Evolutionary conservation across 2,329 filamentous ascomycete genomes (phyloP), one percentile per base, ranked within the genome.

Genomic region (Chrysoporthe austroafricana): DNA sequence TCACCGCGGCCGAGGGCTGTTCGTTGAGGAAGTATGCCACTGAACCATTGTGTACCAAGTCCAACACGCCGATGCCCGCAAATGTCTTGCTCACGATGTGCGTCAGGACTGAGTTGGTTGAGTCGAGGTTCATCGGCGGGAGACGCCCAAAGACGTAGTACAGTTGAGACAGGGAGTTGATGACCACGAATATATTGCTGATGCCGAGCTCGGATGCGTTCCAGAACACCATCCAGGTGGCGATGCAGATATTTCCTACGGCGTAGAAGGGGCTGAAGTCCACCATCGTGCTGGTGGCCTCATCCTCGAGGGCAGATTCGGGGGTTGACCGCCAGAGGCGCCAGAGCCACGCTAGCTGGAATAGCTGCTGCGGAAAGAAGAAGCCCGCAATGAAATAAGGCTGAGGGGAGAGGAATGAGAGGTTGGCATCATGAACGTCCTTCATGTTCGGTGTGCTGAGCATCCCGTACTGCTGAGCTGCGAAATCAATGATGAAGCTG

Each of bases 181-280:
- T 76, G 26, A 83, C 74, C 54, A 88, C 86, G 71, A 88, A 88
- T 43, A 85, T 70, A 71, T 88, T 86, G 36, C 83, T 78, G 0
- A 80, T 80, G 65, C 82, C 80, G 5, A 89, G 79, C 32, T 81
- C 73, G 3, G 81, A 80, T 1, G 79, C 71, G 71, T 88, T 88
- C 86, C 86, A 89, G 78, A 87, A 88, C 71, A 88, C 81, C 85
- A 88, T 87, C 86, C 86, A 87, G 3, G 82, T 83, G 48, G 85
- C 86, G 67, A 88, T 88, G 73, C 86, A 88, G 1, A 87, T 66
- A 72, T 88, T 88, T 0, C 86, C 86, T 4, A 88, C 66, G 3
- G 79, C 78, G 73, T 88, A 88, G 68, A 81, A 85, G 3, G 85
- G 86, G 11, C 83, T 83, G 71, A 82, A 88, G 63, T 82, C 81